phyloP scores from a whole-genome alignment of 1,284 basidiomycete genomes.

The Leccinum angustisporum region DNA sequence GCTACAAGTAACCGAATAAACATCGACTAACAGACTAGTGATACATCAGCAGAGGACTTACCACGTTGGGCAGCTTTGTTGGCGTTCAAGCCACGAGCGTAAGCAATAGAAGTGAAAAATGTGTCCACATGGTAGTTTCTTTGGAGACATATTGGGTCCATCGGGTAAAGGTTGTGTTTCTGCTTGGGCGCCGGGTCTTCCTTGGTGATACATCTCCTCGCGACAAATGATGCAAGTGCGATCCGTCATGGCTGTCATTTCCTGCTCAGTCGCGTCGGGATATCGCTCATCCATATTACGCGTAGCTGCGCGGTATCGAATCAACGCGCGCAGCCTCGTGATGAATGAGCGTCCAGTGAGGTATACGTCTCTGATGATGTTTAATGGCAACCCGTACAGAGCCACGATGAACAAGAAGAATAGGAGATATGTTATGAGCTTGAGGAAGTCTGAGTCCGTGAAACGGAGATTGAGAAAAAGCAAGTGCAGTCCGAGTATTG shows the following conservation, averaged over 20 bases:
- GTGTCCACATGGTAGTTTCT: slow-evolving; percentile 94
- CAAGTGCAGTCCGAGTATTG: slow-evolving; percentile 17
- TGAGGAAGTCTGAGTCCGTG: slow-evolving; percentile 75
- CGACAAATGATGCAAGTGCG: slow-evolving; percentile 97
- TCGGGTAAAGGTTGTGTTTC: slow-evolving; percentile 43
- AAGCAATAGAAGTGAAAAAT: slow-evolving; percentile 99
- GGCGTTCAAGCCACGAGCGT: slow-evolving; percentile 95
- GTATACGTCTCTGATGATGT: slow-evolving; percentile 96
- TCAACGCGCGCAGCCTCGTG: slow-evolving; percentile 80
- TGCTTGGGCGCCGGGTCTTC: slow-evolving; percentile 35
- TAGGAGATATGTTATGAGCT: slow-evolving; percentile 87
- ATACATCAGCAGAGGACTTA: slow-evolving; percentile 39
- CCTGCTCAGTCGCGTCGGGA: slow-evolving; percentile 88
- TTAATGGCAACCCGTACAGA: slow-evolving; percentile 94
- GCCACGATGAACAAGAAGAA: slow-evolving; percentile 94
- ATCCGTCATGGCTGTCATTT: slow-evolving; percentile 80
- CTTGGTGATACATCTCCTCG: slow-evolving; percentile 84
- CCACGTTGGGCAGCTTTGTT: slow-evolving; percentile 97
- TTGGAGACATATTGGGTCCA: slow-evolving; percentile 92
- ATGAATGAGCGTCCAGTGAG: slow-evolving; percentile 92
- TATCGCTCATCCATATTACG: slow-evolving; percentile 97
- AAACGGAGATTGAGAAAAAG: slow-evolving; percentile 4
- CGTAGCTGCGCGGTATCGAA: slow-evolving; percentile 92
- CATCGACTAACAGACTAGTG: slow-evolving; percentile 7
- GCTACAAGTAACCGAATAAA: slow-evolving; percentile 41